Evolutionary conservation across 2,329 filamentous ascomycete species (phyloP).

Genomic region (Stagonosporopsis chrysanthemi): DNA sequence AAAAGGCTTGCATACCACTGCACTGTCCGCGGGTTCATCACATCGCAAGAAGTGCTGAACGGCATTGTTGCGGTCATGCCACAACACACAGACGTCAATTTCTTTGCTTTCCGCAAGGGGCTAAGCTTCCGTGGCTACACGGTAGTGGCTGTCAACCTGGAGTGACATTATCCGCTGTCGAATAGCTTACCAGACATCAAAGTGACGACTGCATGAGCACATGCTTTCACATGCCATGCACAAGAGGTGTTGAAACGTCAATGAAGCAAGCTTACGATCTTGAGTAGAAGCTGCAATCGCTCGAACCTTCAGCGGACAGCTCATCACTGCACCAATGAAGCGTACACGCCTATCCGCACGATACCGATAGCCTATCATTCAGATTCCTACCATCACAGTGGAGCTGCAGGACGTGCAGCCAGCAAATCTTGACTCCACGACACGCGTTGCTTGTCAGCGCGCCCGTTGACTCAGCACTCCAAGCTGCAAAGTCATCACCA

Average conservation of each 20-base stretch:
- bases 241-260: neutral
- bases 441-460: neutral
- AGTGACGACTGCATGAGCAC: slow-evolving; percentile 15
- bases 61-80: neutral
- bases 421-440: neutral
- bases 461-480: neutral
- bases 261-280: neutral
- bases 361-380: slow-evolving; percentile 1
- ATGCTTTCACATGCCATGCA: slow-evolving; percentile 13
- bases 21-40: slow-evolving; percentile 2
- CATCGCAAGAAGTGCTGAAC: neutral
- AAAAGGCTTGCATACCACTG: slow-evolving; percentile 6
- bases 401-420: neutral
- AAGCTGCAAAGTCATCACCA: neutral
- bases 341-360: neutral
- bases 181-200: neutral
- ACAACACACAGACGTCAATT: neutral
- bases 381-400: neutral
- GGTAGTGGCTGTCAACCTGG: slow-evolving; percentile 7
- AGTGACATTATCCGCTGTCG: slow-evolving; percentile 3
- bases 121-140: slow-evolving; percentile 5
- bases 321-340: slow-evolving; percentile 1
- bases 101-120: slow-evolving; percentile 13
- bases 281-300: neutral
- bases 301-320: neutral